phyloP scores from a whole-genome alignment of 441 rosid genomes.

The Erodium trifolium region DNA sequence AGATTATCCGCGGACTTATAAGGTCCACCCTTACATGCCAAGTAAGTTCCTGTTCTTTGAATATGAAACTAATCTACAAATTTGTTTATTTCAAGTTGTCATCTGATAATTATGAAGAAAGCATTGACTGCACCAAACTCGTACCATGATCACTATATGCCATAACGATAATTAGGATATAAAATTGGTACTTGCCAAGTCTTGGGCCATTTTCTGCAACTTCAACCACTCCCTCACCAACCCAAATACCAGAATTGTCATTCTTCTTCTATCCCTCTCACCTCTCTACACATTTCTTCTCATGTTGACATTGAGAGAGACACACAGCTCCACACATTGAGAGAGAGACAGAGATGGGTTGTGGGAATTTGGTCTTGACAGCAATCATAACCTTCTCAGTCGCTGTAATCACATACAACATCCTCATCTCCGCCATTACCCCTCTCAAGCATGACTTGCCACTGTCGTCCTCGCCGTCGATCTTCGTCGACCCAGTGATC shows the following conservation, averaged over 20 bases:
- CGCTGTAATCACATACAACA: conserved; percentile 86
- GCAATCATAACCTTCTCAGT: conserved; percentile 62
- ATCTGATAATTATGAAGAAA: too few relatives aligned
- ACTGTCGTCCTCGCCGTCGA: conserved; percentile 14
- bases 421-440: conserved; percentile 78
- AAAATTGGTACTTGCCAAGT: too few relatives aligned
- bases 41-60: too few relatives aligned
- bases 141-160: too few relatives aligned
- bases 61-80: too few relatives aligned
- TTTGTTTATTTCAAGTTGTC: too few relatives aligned
- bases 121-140: too few relatives aligned
- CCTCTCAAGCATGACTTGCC: conserved; percentile 82
- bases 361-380: conserved; percentile 60
- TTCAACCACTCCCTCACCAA: background rate
- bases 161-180: too few relatives aligned
- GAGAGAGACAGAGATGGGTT: conserved; percentile 40
- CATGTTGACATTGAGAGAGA: background rate
- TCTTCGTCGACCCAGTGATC: conserved; percentile 53
- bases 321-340: too few relatives aligned
- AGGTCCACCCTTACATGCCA: too few relatives aligned
- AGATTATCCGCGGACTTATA: too few relatives aligned
- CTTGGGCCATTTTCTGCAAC: background rate
- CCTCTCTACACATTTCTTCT: background rate
- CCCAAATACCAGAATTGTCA: background rate
- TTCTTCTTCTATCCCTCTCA: background rate